Base-by-base conservation (phyloP, 495 filamentous ascomycete genomes). In the Annulohypoxylon moriforme region DNA sequence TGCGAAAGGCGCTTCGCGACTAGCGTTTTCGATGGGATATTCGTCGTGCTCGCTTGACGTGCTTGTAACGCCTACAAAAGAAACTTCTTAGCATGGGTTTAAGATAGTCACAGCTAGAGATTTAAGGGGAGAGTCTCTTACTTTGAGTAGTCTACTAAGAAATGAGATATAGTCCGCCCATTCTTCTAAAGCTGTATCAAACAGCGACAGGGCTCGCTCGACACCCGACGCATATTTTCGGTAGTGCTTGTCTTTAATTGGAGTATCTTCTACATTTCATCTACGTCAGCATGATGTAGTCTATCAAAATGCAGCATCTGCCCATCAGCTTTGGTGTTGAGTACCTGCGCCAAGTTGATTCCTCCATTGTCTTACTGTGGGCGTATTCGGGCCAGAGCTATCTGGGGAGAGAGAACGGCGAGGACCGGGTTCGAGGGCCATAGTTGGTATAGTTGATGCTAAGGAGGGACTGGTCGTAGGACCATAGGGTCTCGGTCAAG, bases 91-190 rank as follows among this genome's bases (percentile, higher is more conserved):
- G 69, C 33, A 68, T 27, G 4, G 10, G 13, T 31, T 31, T 5
- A 14, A 53, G 25, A 27, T 65, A 29, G 27, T 46, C 31, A n/a
- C 25, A 16, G 33, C 52, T 33, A n/a, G 31, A 16, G 29, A 13
- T 25, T 33, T 62, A 46, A 8, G 29, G 13, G 40, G 56, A 3
- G 20, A 20, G 55, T 22, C 33, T 63, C 70, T 46, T 52, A 95
- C 94, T 89, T 98, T 99, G 59, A 98, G 82, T 24, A 99, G 84
- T 34, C 96, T 90, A 74, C 91, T 94, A 33, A 99, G 85, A 78
- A 98, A 98, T 9, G 95, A 97, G 76, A 99, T 98, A 76, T 99
- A 99, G 78, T 99, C 96, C 34, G 96, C 95, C 96, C 96, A 99
- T 88, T 98, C 96, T 80, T 98, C 93, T 69, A 97, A 84, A 53